Evolutionary conservation across 78 protist species (phyloP), one percentile per base, ranked within the genome.

Genomic region (Dictyostelium capitatum): DNA sequence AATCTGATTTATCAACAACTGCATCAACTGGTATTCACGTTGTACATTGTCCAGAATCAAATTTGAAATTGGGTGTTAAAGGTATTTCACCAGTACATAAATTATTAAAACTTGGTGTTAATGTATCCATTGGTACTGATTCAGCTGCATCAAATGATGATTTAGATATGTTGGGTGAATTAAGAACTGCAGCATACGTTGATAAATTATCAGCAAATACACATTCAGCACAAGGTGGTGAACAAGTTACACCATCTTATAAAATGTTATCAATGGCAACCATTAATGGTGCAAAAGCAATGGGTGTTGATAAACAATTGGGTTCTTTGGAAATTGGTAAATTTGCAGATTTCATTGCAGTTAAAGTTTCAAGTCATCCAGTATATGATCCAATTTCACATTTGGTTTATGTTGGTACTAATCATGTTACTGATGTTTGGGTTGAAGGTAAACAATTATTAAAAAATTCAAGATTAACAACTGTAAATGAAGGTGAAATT

Each of bases 1-100:
- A 50, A 15, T 69, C 72, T 2, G 97, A 95, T 78, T 54, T 89
- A n/a, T 11, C 56, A 23, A 15, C 84, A 4, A n/a, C 87, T 14
- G 79, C 70, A 11, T 10, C 74, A 1, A 28, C 19, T 25, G 25
- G 73, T 15, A 81, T 82, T 37, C 17, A 80, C n/a, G 75, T 82
- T 15, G 95, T 83, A 6, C 97, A 89, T 80, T 89, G 95, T 28
- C 95, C 97, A 62, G 95, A 95, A 30, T 81, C 92, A 72, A 89
- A 89, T 47, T 53, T 95, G 82, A 95, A 89, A 79, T 78, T 89
- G 20, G 97, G 94, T 59, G 90, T 77, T n/a, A 67, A 87, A 8
- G 94, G 97, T 23, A 19, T 82, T 28, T 89, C 89, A 23, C 97
- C 89, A 41, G 81, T 82, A n/a, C 83, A 69, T 30, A 77, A 81